phyloP scores from a whole-genome alignment of 768 basidiomycete species.

The Termitomyces sp. region DNA sequence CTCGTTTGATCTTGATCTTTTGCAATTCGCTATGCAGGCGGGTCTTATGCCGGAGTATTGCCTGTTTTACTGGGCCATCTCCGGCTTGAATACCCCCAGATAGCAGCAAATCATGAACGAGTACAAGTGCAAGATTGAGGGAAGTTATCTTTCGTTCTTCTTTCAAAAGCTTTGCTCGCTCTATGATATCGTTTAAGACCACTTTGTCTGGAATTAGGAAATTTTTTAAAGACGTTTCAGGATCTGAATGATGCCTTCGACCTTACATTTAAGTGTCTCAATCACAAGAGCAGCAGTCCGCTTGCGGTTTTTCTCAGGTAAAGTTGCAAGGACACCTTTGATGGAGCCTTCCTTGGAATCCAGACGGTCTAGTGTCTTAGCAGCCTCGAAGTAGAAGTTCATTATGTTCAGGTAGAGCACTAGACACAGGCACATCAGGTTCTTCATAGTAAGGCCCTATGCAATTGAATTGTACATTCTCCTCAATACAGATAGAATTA shows the following conservation, averaged over 20 bases:
- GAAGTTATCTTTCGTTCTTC: slow-evolving; percentile 78
- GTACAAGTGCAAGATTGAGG: slow-evolving; percentile 70
- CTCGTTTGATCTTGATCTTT: slow-evolving; percentile 73
- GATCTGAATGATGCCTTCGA: not conserved
- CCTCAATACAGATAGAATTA: slow-evolving; percentile 6
- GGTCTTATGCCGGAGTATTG: slow-evolving; percentile 84
- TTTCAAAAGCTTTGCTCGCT: slow-evolving; percentile 58
- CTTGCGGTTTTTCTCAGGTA: slow-evolving; percentile 72
- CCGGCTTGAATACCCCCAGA: slow-evolving; percentile 84
- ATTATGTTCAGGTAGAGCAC: slow-evolving; percentile 39
- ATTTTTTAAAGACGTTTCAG: not conserved
- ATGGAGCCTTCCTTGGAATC: slow-evolving; percentile 91
- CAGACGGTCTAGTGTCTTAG: slow-evolving; percentile 75
- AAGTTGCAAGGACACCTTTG: slow-evolving; percentile 71
- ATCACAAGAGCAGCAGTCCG: slow-evolving; percentile 84
- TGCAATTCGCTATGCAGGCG: slow-evolving; percentile 83
- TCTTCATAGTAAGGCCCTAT: slow-evolving; percentile 9
- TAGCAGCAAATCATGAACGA: slow-evolving; percentile 88
- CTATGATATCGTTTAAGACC: slow-evolving; percentile 66
- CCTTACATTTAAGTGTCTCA: slow-evolving; percentile 91
- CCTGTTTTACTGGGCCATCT: slow-evolving; percentile 87
- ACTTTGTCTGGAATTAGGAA: slow-evolving; percentile 58
- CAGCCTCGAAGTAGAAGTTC: slow-evolving; percentile 96
- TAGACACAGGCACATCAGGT: slow-evolving; percentile 24
- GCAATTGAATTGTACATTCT: slow-evolving; percentile 16